Evolutionary conservation across 371 early-diverging fungal species (phyloP), one percentile per base, ranked within the genome.

Genomic region (Nosema muscidifuracis): DNA sequence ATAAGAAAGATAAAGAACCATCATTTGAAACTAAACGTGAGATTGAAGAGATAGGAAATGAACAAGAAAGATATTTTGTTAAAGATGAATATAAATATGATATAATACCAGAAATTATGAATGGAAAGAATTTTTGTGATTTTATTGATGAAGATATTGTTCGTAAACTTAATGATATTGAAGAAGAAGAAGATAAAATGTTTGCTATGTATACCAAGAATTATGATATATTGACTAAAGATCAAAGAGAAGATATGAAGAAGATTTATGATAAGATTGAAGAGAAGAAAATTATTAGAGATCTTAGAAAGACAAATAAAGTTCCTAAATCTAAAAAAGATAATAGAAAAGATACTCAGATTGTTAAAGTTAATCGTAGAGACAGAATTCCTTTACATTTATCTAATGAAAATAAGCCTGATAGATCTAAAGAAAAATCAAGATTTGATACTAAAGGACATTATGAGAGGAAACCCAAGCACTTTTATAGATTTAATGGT

Each of bases 71-170:
- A 28, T 68, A 68, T 56, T 57, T 68, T 60, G 42, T 56, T 16
- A 55, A 55, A 16, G 58, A 57, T 33, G 94, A 94, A 36, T 94
- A 95, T 94, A 95, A 92, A 84, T 88, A 97, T 83, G 97, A 97
- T 82, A 84, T 85, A 56, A 93, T 99, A 70, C 99, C 99, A 50
- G 99, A 99, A 85, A 92, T 99, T 84, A 88, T 91, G 87, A 91
- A 98, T 80, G 99, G 99, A 78, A 93, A 93, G 86, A 99, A 99
- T 85, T 88, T 99, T 43, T 91, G 92, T 40, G 99, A 99, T 86
- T 97, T 95, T 83, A 85, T 97, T 80, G 98, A 97, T 86, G 86
- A 91, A 47, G 75, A 80, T 20, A 79, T 81, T 56, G 92, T 90
- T 81, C 90, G 89, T 82, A 90, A 90, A 77, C 85, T 99, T 77